These are phyloP conservation scores for Yamadazyma phyllophila DNA, from an alignment of 805 yeast species.

Conservation along the genomic window DNA sequence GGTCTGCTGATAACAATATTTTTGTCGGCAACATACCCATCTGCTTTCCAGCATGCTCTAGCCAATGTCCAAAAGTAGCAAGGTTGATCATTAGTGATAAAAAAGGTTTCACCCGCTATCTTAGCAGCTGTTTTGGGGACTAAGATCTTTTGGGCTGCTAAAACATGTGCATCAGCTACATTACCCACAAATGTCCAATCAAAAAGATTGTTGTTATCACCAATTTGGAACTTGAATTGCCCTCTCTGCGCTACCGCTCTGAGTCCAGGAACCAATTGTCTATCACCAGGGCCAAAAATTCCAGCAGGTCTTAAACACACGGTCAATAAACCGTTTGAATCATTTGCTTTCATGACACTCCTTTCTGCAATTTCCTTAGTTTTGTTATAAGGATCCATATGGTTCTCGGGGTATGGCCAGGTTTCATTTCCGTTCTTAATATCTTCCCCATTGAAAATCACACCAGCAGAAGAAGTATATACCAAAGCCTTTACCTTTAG, in stretches of 20 bases:
- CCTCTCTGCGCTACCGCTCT: slow-evolving; percentile 79
- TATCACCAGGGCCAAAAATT: slow-evolving; percentile 97
- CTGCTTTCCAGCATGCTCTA: slow-evolving; percentile 95
- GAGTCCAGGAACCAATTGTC: slow-evolving; percentile 92
- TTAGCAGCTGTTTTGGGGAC: slow-evolving; percentile 37
- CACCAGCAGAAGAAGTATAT: slow-evolving; percentile 97
- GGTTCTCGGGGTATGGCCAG: slow-evolving; percentile 87
- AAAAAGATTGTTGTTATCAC: slow-evolving; percentile 88
- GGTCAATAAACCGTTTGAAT: slow-evolving; percentile 58
- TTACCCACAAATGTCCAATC: slow-evolving; percentile 99
- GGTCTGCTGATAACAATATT: slow-evolving; percentile 70
- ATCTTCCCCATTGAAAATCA: slow-evolving; percentile 93
- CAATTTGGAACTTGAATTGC: slow-evolving; percentile 89
- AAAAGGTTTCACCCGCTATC: slow-evolving; percentile 85
- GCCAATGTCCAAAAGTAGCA: slow-evolving; percentile 97
- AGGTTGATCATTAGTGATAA: slow-evolving; percentile 91
- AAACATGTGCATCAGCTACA: slow-evolving; percentile 93
- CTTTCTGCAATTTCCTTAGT: slow-evolving; percentile 91
- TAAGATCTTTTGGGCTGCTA: slow-evolving; percentile 79
- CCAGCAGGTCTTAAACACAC: slow-evolving; percentile 96
- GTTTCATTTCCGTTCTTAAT: slow-evolving; percentile 88
- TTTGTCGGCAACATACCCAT: slow-evolving; percentile 73
- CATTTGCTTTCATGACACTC: slow-evolving; percentile 73
- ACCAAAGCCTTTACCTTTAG: slow-evolving; percentile 64
- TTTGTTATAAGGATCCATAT: slow-evolving; percentile 96